phyloP scores from a whole-genome alignment of 2,329 filamentous ascomycete species.

The Neofusicoccum kwambonambiense region DNA sequence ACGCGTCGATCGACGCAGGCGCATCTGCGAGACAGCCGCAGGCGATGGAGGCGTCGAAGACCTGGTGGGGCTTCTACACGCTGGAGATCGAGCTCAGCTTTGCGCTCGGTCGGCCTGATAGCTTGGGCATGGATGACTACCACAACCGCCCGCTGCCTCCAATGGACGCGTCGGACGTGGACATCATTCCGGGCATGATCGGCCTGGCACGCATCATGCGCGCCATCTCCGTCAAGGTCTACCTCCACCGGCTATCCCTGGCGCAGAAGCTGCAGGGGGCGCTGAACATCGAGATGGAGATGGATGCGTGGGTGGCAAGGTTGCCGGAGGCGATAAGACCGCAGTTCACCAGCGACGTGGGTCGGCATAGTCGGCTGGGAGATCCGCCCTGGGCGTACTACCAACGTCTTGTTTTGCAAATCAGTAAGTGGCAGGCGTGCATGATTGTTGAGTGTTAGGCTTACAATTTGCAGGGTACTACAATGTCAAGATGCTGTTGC shows the following conservation, averaged over 20 bases:
- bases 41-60: constrained; percentile 16
- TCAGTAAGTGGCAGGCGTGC: constrained; percentile 27
- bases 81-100: constrained; percentile 40
- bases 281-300: constrained; percentile 36
- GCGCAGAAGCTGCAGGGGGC: constrained; percentile 37
- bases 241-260: constrained; percentile 35
- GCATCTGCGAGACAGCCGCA: constrained; percentile 2
- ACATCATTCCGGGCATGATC: constrained; percentile 44
- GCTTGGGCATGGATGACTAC: constrained; percentile 49
- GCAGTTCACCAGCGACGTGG: constrained; percentile 25
- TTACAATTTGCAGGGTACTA: constrained; percentile 28
- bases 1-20: constrained; percentile 21
- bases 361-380: constrained; percentile 27
- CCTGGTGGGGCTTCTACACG: constrained; percentile 25
- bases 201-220: constrained; percentile 42
- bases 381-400: constrained; percentile 40
- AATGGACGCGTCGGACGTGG: constrained; percentile 36
- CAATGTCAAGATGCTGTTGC: constrained; percentile 42
- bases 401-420: constrained; percentile 40
- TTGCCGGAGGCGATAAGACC: constrained; percentile 35
- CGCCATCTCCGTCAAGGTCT: constrained; percentile 41
- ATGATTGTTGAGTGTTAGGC: too few species aligned
- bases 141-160: constrained; percentile 41
- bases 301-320: constrained; percentile 37
- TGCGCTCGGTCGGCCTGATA: constrained; percentile 49